Evolutionary conservation across 495 filamentous ascomycete genomes (phyloP).

Genomic region (Aspergillus ellipticus): DNA sequence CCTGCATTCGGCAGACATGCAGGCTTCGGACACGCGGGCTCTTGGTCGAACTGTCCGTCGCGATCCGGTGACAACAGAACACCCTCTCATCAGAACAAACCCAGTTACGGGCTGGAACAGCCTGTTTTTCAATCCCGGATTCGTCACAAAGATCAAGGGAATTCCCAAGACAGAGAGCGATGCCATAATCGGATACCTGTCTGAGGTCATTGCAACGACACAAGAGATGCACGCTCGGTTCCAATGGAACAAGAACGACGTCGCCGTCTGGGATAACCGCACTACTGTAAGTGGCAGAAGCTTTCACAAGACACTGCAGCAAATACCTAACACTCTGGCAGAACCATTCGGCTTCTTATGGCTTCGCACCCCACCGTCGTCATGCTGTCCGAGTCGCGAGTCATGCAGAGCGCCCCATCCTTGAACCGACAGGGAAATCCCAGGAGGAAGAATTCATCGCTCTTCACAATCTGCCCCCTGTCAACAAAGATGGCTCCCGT

Average conservation of each 20-base stretch:
- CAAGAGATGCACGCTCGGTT: slow-evolving; percentile 70
- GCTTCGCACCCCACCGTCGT: slow-evolving; percentile 58
- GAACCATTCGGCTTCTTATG: slow-evolving; percentile 61
- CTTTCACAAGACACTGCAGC: background rate
- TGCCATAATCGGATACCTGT: slow-evolving; percentile 61
- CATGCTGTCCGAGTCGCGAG: slow-evolving; percentile 60
- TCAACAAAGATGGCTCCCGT: slow-evolving; percentile 59
- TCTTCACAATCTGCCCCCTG: slow-evolving; percentile 46
- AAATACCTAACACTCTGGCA: slow-evolving; percentile 17
- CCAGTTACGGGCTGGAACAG: slow-evolving; percentile 74
- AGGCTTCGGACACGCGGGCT: slow-evolving; percentile 61
- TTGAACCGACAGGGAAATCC: slow-evolving; percentile 50
- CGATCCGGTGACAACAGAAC: slow-evolving; percentile 60
- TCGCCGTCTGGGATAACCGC: slow-evolving; percentile 72
- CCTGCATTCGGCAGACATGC: slow-evolving; percentile 66
- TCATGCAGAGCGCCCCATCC: slow-evolving; percentile 54
- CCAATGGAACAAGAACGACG: slow-evolving; percentile 64
- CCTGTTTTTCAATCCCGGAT: slow-evolving; percentile 74
- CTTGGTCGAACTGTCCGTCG: slow-evolving; percentile 62
- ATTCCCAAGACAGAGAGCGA: slow-evolving; percentile 64
- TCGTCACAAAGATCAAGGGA: slow-evolving; percentile 69
- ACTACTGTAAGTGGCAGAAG: slow-evolving; percentile 44
- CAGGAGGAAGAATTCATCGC: slow-evolving; percentile 56
- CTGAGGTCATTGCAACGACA: slow-evolving; percentile 57
- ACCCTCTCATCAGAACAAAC: slow-evolving; percentile 47